A percentile compares a stretch with the other conserved stretches of the same genome.
Evolutionary conservation across 1,139 yeast genomes (phyloP).

Genomic region (Hemisphaericaspora subhashii): DNA sequence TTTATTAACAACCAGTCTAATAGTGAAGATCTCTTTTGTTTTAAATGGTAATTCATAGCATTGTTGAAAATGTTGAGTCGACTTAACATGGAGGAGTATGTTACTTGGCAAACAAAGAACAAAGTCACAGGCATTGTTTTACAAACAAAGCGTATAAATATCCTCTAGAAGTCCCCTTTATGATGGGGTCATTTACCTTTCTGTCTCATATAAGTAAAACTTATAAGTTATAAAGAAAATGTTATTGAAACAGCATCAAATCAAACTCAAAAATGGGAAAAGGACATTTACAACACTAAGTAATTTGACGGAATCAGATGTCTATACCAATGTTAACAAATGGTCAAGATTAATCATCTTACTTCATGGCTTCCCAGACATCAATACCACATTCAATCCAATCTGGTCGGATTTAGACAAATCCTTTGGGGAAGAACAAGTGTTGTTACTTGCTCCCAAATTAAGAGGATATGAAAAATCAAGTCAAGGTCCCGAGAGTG

Average conservation of each 20-base stretch:
- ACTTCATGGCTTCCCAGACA: constrained; percentile 48
- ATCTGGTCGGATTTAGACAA: constrained; percentile 24
- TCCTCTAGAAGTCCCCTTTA: too few species aligned
- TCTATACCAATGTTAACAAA: constrained; percentile 14
- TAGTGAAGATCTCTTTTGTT: too few species aligned
- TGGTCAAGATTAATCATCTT: constrained; percentile 32
- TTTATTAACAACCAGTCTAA: too few species aligned
- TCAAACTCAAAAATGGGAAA: constrained; percentile 23
- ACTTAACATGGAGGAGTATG: too few species aligned
- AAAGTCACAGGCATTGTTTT: too few species aligned
- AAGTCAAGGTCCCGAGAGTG: constrained; percentile 28
- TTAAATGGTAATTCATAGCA: too few species aligned
- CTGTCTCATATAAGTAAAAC: too few species aligned
- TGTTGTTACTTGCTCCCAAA: constrained; percentile 37
- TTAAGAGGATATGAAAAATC: constrained; percentile 44
- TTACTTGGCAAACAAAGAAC: too few species aligned
- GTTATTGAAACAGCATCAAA: constrained; percentile 8
- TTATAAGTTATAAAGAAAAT: too few species aligned
- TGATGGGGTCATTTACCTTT: too few species aligned
- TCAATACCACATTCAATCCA: constrained; percentile 30
- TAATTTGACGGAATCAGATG: constrained; percentile 19
- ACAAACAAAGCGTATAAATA: too few species aligned
- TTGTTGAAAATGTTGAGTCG: too few species aligned
- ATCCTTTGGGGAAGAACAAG: constrained; percentile 20
- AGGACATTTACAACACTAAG: constrained; percentile 30